phyloP scores from a whole-genome alignment of 83 land plant genomes.

The Larix sibirica region DNA sequence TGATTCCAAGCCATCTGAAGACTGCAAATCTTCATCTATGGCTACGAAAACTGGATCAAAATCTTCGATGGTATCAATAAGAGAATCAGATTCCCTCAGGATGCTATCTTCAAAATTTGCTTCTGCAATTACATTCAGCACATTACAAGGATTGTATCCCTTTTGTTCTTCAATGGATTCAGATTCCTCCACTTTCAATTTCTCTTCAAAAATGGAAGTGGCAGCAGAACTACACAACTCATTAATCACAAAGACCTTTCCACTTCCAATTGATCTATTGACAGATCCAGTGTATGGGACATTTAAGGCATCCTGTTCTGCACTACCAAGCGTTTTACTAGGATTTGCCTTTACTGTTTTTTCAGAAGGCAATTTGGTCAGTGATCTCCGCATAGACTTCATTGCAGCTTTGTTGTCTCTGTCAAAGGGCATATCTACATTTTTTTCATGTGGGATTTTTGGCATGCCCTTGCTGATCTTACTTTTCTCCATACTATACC shows the following conservation, averaged over 20 bases:
- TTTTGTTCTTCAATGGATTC: background rate
- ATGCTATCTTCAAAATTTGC: background rate
- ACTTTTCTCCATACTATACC: background rate
- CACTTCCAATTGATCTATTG: slow-evolving; percentile 2
- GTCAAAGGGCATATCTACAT: background rate
- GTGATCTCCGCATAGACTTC: background rate
- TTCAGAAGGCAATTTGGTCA: slow-evolving; percentile 10
- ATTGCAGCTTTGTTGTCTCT: background rate
- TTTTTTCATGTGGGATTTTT: background rate
- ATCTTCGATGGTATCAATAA: slow-evolving; percentile 12
- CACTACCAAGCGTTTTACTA: background rate
- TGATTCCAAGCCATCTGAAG: background rate
- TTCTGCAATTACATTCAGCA: background rate
- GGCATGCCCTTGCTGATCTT: background rate
- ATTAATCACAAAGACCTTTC: background rate
- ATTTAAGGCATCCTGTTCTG: background rate
- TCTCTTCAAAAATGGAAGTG: background rate
- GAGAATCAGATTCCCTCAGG: slow-evolving; percentile 12
- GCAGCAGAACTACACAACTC: slow-evolving; percentile 1
- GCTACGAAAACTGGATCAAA: background rate
- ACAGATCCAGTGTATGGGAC: background rate
- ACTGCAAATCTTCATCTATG: slow-evolving; percentile 1
- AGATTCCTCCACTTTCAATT: background rate
- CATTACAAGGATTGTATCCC: background rate
- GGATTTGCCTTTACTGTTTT: background rate